Conservation (phyloP, 2,329 filamentous ascomycete genomes). For the Falciphora oryzae region DNA sequence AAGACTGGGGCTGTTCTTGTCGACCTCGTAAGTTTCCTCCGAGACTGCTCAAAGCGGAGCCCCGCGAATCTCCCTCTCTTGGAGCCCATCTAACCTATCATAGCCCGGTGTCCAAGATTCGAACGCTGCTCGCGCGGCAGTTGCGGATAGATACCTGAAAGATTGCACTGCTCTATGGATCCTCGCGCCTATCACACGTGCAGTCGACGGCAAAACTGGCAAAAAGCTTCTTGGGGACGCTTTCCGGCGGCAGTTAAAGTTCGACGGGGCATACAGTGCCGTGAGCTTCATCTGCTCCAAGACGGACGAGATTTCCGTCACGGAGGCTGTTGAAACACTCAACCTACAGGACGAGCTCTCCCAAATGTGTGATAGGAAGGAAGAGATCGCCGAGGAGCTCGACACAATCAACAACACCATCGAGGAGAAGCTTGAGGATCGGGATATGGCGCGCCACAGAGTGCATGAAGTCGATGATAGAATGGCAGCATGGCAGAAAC, state of each 20-base stretch:
- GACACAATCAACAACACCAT: too few relatives aligned
- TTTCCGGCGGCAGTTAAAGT: conserved; percentile 54
- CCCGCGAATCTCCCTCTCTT: background rate
- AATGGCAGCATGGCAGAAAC: background rate
- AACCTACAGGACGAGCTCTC: background rate
- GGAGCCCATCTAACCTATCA: background rate
- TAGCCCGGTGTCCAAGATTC: conserved; percentile 52
- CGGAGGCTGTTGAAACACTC: conserved; percentile 15
- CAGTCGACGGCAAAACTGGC: conserved; percentile 54
- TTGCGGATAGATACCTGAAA: conserved; percentile 55
- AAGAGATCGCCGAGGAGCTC: background rate
- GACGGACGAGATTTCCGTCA: conserved; percentile 48
- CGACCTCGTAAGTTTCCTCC: background rate
- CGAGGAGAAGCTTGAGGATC: background rate
- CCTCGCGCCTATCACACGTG: conserved; percentile 54
- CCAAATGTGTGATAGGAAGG: background rate
- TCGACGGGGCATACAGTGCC: conserved; percentile 46
- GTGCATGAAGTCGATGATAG: background rate
- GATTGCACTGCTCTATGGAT: conserved; percentile 56
- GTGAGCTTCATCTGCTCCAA: conserved; percentile 60
- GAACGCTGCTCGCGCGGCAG: conserved; percentile 52
- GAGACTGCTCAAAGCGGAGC: too few relatives aligned
- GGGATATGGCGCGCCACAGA: background rate
- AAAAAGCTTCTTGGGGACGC: conserved; percentile 49
- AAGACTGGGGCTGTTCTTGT: background rate